Conservation (phyloP, 306 rosid species). For the Cicer judaicum region DNA sequence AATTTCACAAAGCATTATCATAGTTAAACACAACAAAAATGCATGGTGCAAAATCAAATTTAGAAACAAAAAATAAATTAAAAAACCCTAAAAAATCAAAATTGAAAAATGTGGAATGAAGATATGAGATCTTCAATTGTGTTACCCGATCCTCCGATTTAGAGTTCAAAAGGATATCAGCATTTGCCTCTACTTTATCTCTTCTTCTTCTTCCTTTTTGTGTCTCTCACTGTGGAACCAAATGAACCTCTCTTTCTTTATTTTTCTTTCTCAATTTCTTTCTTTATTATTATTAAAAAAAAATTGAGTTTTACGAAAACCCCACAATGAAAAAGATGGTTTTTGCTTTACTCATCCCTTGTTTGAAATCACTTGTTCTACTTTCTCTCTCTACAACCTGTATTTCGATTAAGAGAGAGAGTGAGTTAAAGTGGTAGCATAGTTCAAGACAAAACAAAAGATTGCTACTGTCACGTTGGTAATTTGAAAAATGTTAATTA, state of each 20-base stretch:
- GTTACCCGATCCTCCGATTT: slow-evolving; percentile 67
- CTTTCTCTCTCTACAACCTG: slow-evolving; percentile 75
- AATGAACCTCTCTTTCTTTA: slow-evolving; percentile 44
- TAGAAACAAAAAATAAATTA: background rate
- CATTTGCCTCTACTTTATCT: slow-evolving; percentile 60
- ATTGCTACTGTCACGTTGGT: slow-evolving; percentile 33
- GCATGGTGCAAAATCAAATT: slow-evolving; percentile 43
- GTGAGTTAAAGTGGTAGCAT: background rate
- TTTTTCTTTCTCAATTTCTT: background rate
- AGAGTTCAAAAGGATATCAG: slow-evolving; percentile 57
- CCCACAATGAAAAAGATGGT: slow-evolving; percentile 75
- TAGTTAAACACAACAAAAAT: slow-evolving; percentile 34
- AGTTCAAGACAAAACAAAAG: slow-evolving; percentile 45
- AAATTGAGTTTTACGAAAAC: slow-evolving; percentile 63
- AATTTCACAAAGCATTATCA: slow-evolving; percentile 43
- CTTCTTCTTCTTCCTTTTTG: slow-evolving; percentile 40
- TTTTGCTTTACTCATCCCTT: slow-evolving; percentile 75
- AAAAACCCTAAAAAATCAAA: slow-evolving; percentile 41
- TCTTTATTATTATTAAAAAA: background rate
- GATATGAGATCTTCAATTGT: slow-evolving; percentile 68
- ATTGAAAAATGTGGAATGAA: slow-evolving; percentile 55
- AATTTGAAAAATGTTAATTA: slow-evolving; percentile 20
- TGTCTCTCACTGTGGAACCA: slow-evolving; percentile 48
- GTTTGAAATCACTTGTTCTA: slow-evolving; percentile 46
- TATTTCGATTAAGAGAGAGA: slow-evolving; percentile 31